phyloP scores from a whole-genome alignment of 2,329 filamentous ascomycete species.

The Tolypocladium paradoxum region DNA sequence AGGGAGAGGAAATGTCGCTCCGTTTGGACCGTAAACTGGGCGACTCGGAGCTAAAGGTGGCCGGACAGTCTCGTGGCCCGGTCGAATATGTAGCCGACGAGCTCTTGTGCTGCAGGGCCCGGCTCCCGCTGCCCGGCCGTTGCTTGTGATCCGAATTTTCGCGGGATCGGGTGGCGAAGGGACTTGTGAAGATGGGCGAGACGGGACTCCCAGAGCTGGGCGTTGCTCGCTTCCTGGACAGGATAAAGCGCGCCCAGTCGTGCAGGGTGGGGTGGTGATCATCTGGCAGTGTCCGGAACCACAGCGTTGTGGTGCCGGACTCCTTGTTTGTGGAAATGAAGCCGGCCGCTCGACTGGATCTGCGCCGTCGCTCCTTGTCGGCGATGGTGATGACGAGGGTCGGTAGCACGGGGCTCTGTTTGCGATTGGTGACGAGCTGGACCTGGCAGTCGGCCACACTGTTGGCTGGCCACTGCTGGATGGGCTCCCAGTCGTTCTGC shows the following conservation, averaged over 20 bases:
- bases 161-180: slow-evolving; percentile 33
- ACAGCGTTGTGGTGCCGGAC: slow-evolving; percentile 35
- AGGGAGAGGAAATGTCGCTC: slow-evolving; percentile 51
- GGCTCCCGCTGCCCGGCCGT: slow-evolving; percentile 33
- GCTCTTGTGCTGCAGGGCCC: slow-evolving; percentile 33
- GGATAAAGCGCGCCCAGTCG: slow-evolving; percentile 49
- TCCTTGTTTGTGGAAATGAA: slow-evolving; percentile 42
- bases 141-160: slow-evolving; percentile 31
- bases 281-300: slow-evolving; percentile 45
- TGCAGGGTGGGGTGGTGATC: slow-evolving; percentile 41
- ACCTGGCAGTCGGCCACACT: slow-evolving; percentile 47
- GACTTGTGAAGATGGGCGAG: slow-evolving; percentile 43
- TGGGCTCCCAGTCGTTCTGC: slow-evolving; percentile 40
- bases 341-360: slow-evolving; percentile 52
- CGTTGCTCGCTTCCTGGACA: slow-evolving; percentile 31
- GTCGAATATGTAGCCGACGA: slow-evolving; percentile 38
- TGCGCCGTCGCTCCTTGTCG: slow-evolving; percentile 52
- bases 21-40: slow-evolving; percentile 51
- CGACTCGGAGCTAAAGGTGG: slow-evolving; percentile 45
- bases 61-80: slow-evolving; percentile 34
- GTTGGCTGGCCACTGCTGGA: slow-evolving; percentile 41
- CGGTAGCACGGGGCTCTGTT: slow-evolving; percentile 47
- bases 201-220: slow-evolving; percentile 39
- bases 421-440: slow-evolving; percentile 48
- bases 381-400: slow-evolving; percentile 48